Base-by-base conservation (phyloP, 345 rosid species). In the Stellera chamaejasme region DNA sequence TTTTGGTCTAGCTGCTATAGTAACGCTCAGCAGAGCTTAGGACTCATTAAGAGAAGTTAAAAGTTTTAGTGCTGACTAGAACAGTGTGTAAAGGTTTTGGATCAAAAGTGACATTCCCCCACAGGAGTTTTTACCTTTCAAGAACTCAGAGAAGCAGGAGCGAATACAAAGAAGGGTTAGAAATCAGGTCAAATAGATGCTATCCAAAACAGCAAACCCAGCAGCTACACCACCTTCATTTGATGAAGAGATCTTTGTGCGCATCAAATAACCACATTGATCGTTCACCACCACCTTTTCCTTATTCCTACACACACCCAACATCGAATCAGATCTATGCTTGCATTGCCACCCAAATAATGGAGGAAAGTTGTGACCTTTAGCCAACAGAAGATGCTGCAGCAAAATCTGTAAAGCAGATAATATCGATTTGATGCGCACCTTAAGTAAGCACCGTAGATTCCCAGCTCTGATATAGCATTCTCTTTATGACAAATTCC, bases 171-270 rank as follows among this genome's bases (percentile, higher is more conserved):
- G 3, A 32, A 32, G 7, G 39, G 39, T 32, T 32, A 32, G 39
- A 5, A 32, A 46, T 84, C 75, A 83, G 28, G 71, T 90, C 74
- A 94, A 69, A 66, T 90, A 90, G 60, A 90, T 60, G 64, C 99
- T 87, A 65, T 94, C 97, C 77, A 94, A 58, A 43, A 90, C 99
- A 3, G 93, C 96, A 63, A 73, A 94, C 69, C 99, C 99, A 59
- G 96, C 88, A 0, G 84, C 96, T 19, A 94, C 96, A 16, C 99
- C 99, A 10, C 97, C 99, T 90, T 94, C 99, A 60, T 87, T 71
- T 49, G 99, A 87, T 12, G 99, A 87, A 8, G 96, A 75, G 10
- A 79, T 74, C 69, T 87, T 94, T 4, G 99, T 90, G 49, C 96
- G 73, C 97, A 85, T 75, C 73, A 94, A 74, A 64, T 90, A 90